Evolutionary conservation across 2,329 filamentous ascomycete species (phyloP).

Genomic region (Sodiomyces alkalinus): DNA sequence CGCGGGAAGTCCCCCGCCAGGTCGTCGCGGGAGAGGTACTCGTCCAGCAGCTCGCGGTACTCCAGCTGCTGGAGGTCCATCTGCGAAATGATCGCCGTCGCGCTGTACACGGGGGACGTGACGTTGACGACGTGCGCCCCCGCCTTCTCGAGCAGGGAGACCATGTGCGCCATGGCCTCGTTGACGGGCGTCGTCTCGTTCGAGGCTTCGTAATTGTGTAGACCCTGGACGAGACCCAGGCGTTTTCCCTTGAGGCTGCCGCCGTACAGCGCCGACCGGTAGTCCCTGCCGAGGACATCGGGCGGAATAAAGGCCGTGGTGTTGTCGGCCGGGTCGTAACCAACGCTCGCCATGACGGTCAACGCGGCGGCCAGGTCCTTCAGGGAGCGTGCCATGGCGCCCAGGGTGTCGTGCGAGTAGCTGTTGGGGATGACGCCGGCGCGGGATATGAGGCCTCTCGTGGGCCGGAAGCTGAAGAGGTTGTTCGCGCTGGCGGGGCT

Average conservation of each 20-base stretch:
- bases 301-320: slow-evolving; percentile 48
- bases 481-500: no score
- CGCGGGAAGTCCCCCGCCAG: slow-evolving; percentile 25
- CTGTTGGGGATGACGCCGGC: slow-evolving; percentile 50
- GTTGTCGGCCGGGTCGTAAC: slow-evolving; percentile 41
- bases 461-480: slow-evolving; percentile 52
- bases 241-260: no score
- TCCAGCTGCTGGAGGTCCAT: slow-evolving; percentile 48
- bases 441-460: slow-evolving; percentile 47
- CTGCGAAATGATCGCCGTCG: slow-evolving; percentile 26
- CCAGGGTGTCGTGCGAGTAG: slow-evolving; percentile 46
- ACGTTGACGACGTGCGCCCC: slow-evolving; percentile 37
- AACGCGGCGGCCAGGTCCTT: slow-evolving; percentile 46
- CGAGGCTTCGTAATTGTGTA: slow-evolving; percentile 37
- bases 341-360: slow-evolving; percentile 48
- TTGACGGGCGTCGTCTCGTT: slow-evolving; percentile 43
- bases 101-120: slow-evolving; percentile 32
- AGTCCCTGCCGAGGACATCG: slow-evolving; percentile 36
- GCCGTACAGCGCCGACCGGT: slow-evolving; percentile 39
- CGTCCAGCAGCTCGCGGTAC: slow-evolving; percentile 37
- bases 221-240: no score
- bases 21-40: slow-evolving; percentile 33
- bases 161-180: slow-evolving; percentile 29
- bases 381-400: slow-evolving; percentile 46
- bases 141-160: slow-evolving; percentile 25